Evolutionary conservation across 371 early-diverging fungal genomes (phyloP).

Genomic region (Apophysomyces ossiformis): DNA sequence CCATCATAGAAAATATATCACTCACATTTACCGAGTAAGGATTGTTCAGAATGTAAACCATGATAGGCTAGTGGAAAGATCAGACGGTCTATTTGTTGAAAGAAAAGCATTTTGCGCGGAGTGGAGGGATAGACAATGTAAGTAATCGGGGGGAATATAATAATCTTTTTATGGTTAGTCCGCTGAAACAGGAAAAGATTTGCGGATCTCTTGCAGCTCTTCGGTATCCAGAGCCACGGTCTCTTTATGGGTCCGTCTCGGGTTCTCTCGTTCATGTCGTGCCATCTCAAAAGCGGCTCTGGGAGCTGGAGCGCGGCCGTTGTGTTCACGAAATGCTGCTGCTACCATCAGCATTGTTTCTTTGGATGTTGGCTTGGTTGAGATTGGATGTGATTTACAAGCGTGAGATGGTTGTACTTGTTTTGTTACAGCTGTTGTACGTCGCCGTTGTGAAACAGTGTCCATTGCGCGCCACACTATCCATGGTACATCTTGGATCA

Average conservation of each 20-base stretch:
- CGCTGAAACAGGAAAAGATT: not conserved
- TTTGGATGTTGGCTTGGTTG: not conserved
- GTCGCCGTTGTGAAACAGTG: conserved; percentile 21
- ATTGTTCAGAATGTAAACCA: no score
- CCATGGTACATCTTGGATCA: conserved; percentile 28
- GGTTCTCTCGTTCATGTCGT: not conserved
- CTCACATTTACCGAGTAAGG: no score
- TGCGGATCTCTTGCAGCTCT: conserved; percentile 27
- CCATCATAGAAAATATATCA: no score
- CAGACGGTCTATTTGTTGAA: no score
- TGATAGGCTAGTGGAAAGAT: no score
- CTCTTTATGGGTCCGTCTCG: conserved; percentile 6
- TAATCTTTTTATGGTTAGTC: not conserved
- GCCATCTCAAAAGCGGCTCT: conserved; percentile 4
- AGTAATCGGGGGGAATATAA: no score
- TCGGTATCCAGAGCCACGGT: conserved; percentile 24
- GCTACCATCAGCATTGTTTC: not conserved
- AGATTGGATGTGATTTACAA: not conserved
- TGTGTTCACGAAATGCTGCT: not conserved
- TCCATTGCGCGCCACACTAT: conserved; percentile 31
- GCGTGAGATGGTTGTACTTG: not conserved
- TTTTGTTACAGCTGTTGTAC: not conserved
- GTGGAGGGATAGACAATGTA: no score
- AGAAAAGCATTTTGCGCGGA: no score
- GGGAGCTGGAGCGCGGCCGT: not conserved